phyloP scores from a whole-genome alignment of 2,329 filamentous ascomycete species.

The Ophiostoma sp. region DNA sequence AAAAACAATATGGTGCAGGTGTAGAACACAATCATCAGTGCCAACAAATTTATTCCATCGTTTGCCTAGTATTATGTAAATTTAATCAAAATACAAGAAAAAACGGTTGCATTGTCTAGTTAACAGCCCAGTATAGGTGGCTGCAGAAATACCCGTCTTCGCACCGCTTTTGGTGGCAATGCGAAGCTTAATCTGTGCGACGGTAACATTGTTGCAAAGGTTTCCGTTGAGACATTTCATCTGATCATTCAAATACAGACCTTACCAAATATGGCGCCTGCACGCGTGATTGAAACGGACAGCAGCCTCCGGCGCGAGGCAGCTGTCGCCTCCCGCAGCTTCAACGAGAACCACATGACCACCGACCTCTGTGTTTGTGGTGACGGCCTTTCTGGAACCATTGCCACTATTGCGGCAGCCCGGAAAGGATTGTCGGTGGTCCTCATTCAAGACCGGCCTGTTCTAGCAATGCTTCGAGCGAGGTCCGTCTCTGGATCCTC shows the following conservation, averaged over 20 bases:
- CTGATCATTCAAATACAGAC: neutral
- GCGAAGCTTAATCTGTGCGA: neutral
- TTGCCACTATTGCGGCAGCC: constrained; percentile 29
- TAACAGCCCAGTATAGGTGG: neutral
- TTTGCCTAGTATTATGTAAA: constrained; percentile 9
- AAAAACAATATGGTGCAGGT: constrained; percentile 17
- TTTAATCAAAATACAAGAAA: neutral
- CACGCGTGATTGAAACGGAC: constrained; percentile 25
- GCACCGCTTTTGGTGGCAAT: neutral
- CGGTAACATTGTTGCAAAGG: neutral
- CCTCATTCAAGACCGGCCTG: constrained; percentile 29
- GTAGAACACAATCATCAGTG: constrained; percentile 26
- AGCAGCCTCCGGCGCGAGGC: constrained; percentile 26
- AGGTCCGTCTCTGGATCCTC: constrained; percentile 30
- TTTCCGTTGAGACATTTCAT: neutral
- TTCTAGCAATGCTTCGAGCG: constrained; percentile 30
- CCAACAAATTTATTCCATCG: constrained; percentile 22
- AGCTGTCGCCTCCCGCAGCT: constrained; percentile 26
- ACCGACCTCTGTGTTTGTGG: constrained; percentile 33
- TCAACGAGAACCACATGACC: constrained; percentile 23
- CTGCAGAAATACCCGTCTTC: neutral
- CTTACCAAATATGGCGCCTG: constrained; percentile 27
- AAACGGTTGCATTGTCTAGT: neutral
- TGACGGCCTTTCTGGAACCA: constrained; percentile 29
- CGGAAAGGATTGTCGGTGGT: constrained; percentile 28